Evolutionary conservation across 495 filamentous ascomycete genomes (phyloP).

Genomic region (Lindgomyces ingoldianus): DNA sequence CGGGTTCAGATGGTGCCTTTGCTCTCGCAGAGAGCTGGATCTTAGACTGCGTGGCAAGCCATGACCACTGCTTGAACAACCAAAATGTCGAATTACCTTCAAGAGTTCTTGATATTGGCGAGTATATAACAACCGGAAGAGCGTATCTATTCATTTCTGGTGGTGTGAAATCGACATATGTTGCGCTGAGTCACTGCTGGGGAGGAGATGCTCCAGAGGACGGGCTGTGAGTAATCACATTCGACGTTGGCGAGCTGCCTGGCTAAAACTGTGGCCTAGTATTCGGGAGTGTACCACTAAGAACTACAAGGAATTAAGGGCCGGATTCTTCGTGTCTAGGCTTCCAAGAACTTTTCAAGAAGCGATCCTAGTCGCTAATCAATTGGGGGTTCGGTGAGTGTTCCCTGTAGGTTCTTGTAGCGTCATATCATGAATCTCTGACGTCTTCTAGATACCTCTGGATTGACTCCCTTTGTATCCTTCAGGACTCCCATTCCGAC

Average conservation of each 20-base stretch:
- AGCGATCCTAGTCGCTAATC: background rate
- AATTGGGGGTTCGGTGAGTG: background rate
- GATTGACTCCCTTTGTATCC: background rate
- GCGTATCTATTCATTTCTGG: background rate
- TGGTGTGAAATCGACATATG: background rate
- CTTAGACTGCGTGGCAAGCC: background rate
- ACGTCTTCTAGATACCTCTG: background rate
- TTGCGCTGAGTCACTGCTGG: background rate
- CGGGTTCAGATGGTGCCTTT: background rate
- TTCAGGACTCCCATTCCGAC: background rate
- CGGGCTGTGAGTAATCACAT: background rate
- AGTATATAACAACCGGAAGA: background rate
- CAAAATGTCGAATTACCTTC: background rate
- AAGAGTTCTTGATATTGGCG: constrained; percentile 1
- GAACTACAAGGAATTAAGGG: constrained; percentile 2
- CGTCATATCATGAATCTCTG: background rate
- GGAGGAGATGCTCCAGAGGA: background rate
- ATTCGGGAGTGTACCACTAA: background rate
- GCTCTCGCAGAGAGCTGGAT: background rate
- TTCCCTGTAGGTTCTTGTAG: background rate
- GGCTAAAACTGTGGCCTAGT: background rate
- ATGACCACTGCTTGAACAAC: constrained; percentile 5
- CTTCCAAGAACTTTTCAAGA: background rate
- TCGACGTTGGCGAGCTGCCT: background rate
- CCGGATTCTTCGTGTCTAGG: background rate